Evolutionary conservation across 2,329 filamentous ascomycete species (phyloP).

Genomic region (Beauveria bassiana): DNA sequence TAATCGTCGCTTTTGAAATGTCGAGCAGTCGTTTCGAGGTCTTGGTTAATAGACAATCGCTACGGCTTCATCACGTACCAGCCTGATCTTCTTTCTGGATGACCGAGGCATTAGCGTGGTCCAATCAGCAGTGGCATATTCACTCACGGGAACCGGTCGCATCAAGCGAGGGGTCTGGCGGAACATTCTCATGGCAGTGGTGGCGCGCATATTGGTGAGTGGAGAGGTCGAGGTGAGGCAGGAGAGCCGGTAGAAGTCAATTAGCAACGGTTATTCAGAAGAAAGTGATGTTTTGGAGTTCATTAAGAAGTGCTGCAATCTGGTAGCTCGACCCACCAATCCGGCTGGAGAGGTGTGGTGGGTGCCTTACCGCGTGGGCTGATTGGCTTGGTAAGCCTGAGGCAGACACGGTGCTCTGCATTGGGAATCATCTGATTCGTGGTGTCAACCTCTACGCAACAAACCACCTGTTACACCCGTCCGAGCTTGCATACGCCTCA

Average conservation of each 20-base stretch:
- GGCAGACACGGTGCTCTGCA: slow-evolving; percentile 28
- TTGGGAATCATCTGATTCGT: slow-evolving; percentile 36
- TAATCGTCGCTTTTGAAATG: slow-evolving; percentile 13
- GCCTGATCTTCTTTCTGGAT: slow-evolving; percentile 58
- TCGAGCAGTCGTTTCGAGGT: slow-evolving; percentile 1
- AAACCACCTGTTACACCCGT: slow-evolving; percentile 24
- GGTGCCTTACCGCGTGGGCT: slow-evolving; percentile 30
- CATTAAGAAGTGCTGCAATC: slow-evolving; percentile 28
- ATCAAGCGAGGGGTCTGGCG: slow-evolving; percentile 59
- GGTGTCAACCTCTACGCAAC: slow-evolving; percentile 28
- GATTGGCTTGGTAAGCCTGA: slow-evolving; percentile 25
- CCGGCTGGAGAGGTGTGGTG: slow-evolving; percentile 16
- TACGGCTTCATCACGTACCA: slow-evolving; percentile 42
- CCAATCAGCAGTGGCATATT: slow-evolving; percentile 13
- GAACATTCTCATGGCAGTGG: slow-evolving; percentile 59
- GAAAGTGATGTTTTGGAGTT: slow-evolving; percentile 16
- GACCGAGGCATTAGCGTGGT: slow-evolving; percentile 20
- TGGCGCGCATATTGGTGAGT: slow-evolving; percentile 53
- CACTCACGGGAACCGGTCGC: slow-evolving; percentile 62
- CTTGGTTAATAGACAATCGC: slow-evolving; percentile 10
- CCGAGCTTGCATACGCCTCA: slow-evolving; percentile 29
- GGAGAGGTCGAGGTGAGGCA: slow-evolving; percentile 22
- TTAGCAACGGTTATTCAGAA: slow-evolving; percentile 12
- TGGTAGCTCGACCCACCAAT: slow-evolving; percentile 24
- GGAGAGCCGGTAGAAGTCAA: slow-evolving; percentile 15